phyloP scores from a whole-genome alignment of 805 yeast species.

The Priceomyces medius region DNA sequence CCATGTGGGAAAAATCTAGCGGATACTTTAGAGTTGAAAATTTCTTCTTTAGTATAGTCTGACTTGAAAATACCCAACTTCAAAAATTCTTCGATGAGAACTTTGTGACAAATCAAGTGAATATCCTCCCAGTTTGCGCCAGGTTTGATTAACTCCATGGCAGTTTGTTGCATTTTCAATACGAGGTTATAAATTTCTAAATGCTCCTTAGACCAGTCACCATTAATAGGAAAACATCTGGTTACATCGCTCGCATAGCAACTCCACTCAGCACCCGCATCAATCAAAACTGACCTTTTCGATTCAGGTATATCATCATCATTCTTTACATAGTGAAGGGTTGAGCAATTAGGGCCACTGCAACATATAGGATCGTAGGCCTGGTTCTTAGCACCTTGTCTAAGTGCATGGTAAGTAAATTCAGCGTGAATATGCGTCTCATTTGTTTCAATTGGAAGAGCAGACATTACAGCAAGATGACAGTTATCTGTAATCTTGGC shows the following conservation, averaged over 20 bases:
- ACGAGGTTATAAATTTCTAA: slow-evolving; percentile 79
- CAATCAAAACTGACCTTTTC: slow-evolving; percentile 72
- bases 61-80: slow-evolving; percentile 71
- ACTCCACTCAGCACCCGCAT: slow-evolving; percentile 97
- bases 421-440: slow-evolving; percentile 96
- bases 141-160: slow-evolving; percentile 73
- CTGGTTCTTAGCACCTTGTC: slow-evolving; percentile 88
- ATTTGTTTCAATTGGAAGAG: slow-evolving; percentile 79
- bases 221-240: slow-evolving; percentile 88
- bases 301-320: slow-evolving; percentile 51
- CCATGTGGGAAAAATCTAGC: slow-evolving; percentile 94
- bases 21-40: slow-evolving; percentile 67
- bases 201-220: slow-evolving; percentile 88
- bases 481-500: slow-evolving; percentile 82
- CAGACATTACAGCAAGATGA: slow-evolving; percentile 90
- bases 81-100: slow-evolving; percentile 69
- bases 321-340: slow-evolving; percentile 85
- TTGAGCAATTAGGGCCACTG: slow-evolving; percentile 86
- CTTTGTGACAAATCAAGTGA: slow-evolving; percentile 76
- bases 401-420: slow-evolving; percentile 85
- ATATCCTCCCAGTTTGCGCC: slow-evolving; percentile 85
- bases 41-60: slow-evolving; percentile 57
- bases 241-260: slow-evolving; percentile 94
- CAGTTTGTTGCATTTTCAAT: slow-evolving; percentile 72
- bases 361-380: slow-evolving; percentile 97